Percentiles rank a stretch among this genome's conserved stretches.
Evolutionary conservation across 169 alveolate genomes (phyloP).

Genomic region (Eimeria tenella): DNA sequence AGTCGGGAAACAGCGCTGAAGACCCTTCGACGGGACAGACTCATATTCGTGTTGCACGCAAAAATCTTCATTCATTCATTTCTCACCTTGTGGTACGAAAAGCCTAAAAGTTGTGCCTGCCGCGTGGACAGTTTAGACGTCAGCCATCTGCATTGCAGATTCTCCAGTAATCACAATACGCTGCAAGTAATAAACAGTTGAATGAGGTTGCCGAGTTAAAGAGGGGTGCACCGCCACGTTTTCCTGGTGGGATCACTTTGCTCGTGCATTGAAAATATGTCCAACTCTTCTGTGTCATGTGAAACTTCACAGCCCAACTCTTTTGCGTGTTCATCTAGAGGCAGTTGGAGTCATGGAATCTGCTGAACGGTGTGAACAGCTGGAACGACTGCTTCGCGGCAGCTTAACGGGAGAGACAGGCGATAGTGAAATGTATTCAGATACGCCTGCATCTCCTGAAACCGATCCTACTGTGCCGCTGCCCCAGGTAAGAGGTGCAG

Average conservation of each 20-base stretch:
- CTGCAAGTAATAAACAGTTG: too few relatives aligned
- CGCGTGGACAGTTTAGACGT: too few relatives aligned
- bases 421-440: slow-evolving; percentile 20
- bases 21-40: slow-evolving; percentile 40
- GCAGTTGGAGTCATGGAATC: slow-evolving; percentile 65
- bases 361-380: slow-evolving; percentile 23
- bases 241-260: not conserved
- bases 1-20: slow-evolving; percentile 3
- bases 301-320: slow-evolving; percentile 59
- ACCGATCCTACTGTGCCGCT: not conserved
- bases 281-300: not conserved
- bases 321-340: slow-evolving; percentile 46
- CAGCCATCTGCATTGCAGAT: too few relatives aligned
- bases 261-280: not conserved
- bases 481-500: slow-evolving; percentile 63
- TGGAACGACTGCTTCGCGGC: slow-evolving; percentile 63
- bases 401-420: not conserved
- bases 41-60: slow-evolving; percentile 43
- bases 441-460: not conserved
- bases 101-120: not conserved
- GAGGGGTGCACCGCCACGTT: too few relatives aligned
- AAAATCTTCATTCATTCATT: slow-evolving; percentile 62
- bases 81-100: slow-evolving; percentile 33
- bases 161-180: too few relatives aligned
- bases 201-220: too few relatives aligned